These are phyloP conservation scores for Cercospora sp. DNA, from an alignment of 2,329 filamentous ascomycete species.

Conservation along the genomic window DNA sequence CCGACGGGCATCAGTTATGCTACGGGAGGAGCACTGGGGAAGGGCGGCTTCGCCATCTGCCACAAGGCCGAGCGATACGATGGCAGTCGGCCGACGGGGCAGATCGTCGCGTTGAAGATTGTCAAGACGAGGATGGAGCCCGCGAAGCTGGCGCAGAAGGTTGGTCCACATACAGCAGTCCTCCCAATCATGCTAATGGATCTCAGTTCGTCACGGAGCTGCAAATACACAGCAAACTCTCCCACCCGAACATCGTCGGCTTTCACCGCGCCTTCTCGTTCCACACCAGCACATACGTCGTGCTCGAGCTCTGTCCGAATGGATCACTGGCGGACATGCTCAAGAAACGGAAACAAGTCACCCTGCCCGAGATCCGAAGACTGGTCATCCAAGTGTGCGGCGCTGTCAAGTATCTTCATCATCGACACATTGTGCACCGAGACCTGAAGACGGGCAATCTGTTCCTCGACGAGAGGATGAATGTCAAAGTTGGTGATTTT, in stretches of 20 bases:
- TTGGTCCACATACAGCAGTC: conserved; percentile 37
- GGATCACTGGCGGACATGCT: conserved; percentile 98
- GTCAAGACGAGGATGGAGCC: conserved; percentile 79
- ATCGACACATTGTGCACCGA: conserved; percentile 91
- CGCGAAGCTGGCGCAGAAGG: conserved; percentile 81
- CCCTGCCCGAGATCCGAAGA: conserved; percentile 88
- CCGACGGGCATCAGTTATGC: conserved; percentile 72
- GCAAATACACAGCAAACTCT: conserved; percentile 97
- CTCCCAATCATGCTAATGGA: not conserved
- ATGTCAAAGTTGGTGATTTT: conserved; percentile 97
- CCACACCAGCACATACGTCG: conserved; percentile 84
- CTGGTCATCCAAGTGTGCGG: conserved; percentile 94
- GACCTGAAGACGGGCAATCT: conserved; percentile 98
- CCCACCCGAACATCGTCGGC: conserved; percentile 91
- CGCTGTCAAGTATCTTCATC: conserved; percentile 97
- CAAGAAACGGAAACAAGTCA: conserved; percentile 84
- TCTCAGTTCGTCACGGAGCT: conserved; percentile 73
- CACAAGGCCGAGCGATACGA: conserved; percentile 68
- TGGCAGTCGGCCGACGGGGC: conserved; percentile 57
- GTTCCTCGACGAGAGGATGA: conserved; percentile 92
- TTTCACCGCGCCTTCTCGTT: conserved; percentile 94
- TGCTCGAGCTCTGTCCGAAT: conserved; percentile 91
- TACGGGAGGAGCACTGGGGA: conserved; percentile 72
- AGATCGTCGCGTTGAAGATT: conserved; percentile 75
- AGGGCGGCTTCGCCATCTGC: conserved; percentile 81